Percentiles rank a stretch among this genome's conserved stretches.
Conservation (phyloP, 1,284 basidiomycete species). For the Trichosporon sp. region DNA sequence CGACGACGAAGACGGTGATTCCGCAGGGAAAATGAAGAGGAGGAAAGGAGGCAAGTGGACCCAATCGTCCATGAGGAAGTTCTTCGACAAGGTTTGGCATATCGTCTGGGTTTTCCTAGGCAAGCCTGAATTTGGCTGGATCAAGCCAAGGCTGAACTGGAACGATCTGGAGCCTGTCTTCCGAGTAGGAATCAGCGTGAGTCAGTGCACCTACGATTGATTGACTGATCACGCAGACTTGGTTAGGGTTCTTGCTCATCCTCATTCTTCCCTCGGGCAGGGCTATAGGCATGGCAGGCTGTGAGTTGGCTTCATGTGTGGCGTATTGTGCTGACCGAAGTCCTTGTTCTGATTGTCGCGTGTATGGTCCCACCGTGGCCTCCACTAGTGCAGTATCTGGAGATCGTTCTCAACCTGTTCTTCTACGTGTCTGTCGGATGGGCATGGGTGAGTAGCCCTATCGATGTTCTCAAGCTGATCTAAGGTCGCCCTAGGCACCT, state of each 20-base stretch:
- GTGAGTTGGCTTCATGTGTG: conserved; percentile 17
- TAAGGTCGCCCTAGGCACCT: conserved; percentile 1
- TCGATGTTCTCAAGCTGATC: background rate
- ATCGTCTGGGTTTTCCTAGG: background rate
- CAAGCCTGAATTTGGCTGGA: conserved; percentile 30
- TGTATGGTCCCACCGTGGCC: conserved; percentile 42
- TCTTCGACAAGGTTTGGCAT: background rate
- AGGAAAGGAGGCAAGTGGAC: background rate
- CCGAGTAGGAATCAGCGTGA: conserved; percentile 36
- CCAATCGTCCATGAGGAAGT: background rate
- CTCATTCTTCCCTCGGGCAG: conserved; percentile 34
- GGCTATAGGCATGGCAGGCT: conserved; percentile 39
- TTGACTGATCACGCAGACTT: conserved; percentile 28
- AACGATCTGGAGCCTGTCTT: conserved; percentile 37
- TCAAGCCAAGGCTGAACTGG: conserved; percentile 33
- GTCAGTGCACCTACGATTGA: conserved; percentile 2
- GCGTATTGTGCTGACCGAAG: conserved; percentile 8
- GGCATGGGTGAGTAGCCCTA: conserved; percentile 29
- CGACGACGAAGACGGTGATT: background rate
- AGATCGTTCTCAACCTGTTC: conserved; percentile 39
- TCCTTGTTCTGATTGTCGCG: conserved; percentile 38
- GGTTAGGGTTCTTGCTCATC: conserved; percentile 41
- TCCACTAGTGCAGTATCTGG: conserved; percentile 40
- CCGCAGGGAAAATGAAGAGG: background rate
- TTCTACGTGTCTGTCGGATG: conserved; percentile 40